Evolutionary conservation across 495 filamentous ascomycete genomes (phyloP).

Genomic region (Friedmanniomyces endolithicus): DNA sequence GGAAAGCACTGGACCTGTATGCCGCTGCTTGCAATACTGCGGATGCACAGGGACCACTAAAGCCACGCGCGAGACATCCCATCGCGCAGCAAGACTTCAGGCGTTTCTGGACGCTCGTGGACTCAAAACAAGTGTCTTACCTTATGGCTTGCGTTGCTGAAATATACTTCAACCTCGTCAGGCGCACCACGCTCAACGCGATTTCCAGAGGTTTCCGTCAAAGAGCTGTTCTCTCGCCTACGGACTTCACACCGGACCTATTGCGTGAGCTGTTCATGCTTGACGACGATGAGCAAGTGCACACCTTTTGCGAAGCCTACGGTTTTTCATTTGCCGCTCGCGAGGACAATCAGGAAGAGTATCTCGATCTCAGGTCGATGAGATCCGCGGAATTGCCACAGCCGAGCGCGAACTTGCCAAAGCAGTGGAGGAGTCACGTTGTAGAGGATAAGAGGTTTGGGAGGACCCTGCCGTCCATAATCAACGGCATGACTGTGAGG

Average conservation of each 20-base stretch:
- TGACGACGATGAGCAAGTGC: slow-evolving; percentile 57
- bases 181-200: slow-evolving; percentile 60
- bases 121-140: slow-evolving; percentile 61
- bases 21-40: slow-evolving; percentile 53
- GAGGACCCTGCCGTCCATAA: slow-evolving; percentile 19
- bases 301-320: slow-evolving; percentile 56
- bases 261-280: slow-evolving; percentile 57
- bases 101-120: slow-evolving; percentile 64
- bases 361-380: slow-evolving; percentile 25
- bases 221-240: slow-evolving; percentile 41
- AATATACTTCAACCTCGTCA: slow-evolving; percentile 72
- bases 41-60: slow-evolving; percentile 52
- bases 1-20: slow-evolving; percentile 57
- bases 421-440: slow-evolving; percentile 17
- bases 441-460: slow-evolving; percentile 22
- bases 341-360: slow-evolving; percentile 21
- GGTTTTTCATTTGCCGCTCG: slow-evolving; percentile 46
- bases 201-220: slow-evolving; percentile 47
- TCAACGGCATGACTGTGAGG: slow-evolving; percentile 18
- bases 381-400: slow-evolving; percentile 7
- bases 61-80: slow-evolving; percentile 41
- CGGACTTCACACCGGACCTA: slow-evolving; percentile 60
- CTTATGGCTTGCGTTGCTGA: slow-evolving; percentile 90
- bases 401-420: slow-evolving; percentile 7
- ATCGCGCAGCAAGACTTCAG: slow-evolving; percentile 52